Conservation (phyloP, 108 stramenopile species). For the Cylindrotheca closterium region DNA sequence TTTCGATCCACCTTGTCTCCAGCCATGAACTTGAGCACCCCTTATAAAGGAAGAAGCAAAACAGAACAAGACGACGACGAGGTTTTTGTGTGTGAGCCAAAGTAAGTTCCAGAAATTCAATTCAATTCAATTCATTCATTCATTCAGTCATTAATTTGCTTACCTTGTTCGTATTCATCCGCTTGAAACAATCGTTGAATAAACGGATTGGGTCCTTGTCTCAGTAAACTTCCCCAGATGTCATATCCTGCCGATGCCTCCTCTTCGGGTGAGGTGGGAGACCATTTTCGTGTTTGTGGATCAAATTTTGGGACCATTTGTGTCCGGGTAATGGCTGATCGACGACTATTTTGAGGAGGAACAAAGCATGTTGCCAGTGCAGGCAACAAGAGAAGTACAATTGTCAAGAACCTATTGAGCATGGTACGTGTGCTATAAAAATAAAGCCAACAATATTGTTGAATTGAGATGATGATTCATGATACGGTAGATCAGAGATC, state of each 20-base stretch:
- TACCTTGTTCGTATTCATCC: slow-evolving; percentile 60
- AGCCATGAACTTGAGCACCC: slow-evolving; percentile 68
- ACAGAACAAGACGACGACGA: too few relatives aligned
- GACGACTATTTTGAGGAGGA: too few relatives aligned
- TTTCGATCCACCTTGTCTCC: slow-evolving; percentile 46
- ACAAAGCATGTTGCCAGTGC: too few relatives aligned
- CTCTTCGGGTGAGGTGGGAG: slow-evolving; percentile 9
- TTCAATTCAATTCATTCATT: neutral
- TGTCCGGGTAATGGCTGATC: too few relatives aligned
- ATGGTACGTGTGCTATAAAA: too few relatives aligned
- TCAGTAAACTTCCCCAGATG: slow-evolving; percentile 48
- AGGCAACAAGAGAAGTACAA: too few relatives aligned
- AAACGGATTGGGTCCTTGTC: slow-evolving; percentile 66
- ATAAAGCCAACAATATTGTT: too few relatives aligned
- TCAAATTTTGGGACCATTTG: slow-evolving; percentile 13
- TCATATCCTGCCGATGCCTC: slow-evolving; percentile 46
- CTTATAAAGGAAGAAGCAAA: neutral
- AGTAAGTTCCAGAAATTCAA: neutral
- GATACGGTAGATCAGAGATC: too few relatives aligned
- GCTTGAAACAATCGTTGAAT: slow-evolving; percentile 55
- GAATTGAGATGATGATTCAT: too few relatives aligned
- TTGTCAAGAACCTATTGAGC: too few relatives aligned
- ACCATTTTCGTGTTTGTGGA: neutral
- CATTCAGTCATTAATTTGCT: neutral
- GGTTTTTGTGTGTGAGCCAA: neutral